Conservation (phyloP, 129 eudicot species). For the Pseudognaphalium luteoalbum region DNA sequence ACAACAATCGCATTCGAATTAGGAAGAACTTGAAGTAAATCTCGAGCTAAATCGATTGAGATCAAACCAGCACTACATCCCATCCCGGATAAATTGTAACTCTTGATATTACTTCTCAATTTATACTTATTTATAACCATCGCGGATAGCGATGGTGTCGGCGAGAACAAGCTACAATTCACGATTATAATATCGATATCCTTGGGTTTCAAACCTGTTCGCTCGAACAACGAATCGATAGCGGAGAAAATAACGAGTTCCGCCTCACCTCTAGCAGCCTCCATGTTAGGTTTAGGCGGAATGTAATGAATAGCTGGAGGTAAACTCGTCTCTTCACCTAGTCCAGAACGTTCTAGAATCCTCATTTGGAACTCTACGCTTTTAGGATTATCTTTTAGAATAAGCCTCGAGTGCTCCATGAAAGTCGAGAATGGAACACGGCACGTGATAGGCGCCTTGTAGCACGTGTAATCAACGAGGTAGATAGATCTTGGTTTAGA, state of each 20-base stretch:
- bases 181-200: conserved; percentile 71
- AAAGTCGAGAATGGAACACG: conserved; percentile 80
- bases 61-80: conserved; percentile 79
- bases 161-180: conserved; percentile 73
- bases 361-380: conserved; percentile 77
- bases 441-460: conserved; percentile 51
- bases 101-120: conserved; percentile 63
- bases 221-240: conserved; percentile 46
- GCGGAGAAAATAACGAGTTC: conserved; percentile 61
- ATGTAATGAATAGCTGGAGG: conserved; percentile 78
- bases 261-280: conserved; percentile 67
- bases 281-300: conserved; percentile 71
- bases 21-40: conserved; percentile 64
- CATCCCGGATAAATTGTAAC: conserved; percentile 74
- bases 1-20: conserved; percentile 57
- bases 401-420: conserved; percentile 71
- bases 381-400: conserved; percentile 52
- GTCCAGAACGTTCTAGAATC: conserved; percentile 70
- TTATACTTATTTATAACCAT: conserved; percentile 82
- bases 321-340: conserved; percentile 81
- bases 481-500: conserved; percentile 64
- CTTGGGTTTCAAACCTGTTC: conserved; percentile 54
- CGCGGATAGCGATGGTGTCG: conserved; percentile 71
- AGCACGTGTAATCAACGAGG: conserved; percentile 65
- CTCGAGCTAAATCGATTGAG: conserved; percentile 65